Evolutionary conservation across 345 rosid species (phyloP).

Genomic region (Moricandia arvensis): DNA sequence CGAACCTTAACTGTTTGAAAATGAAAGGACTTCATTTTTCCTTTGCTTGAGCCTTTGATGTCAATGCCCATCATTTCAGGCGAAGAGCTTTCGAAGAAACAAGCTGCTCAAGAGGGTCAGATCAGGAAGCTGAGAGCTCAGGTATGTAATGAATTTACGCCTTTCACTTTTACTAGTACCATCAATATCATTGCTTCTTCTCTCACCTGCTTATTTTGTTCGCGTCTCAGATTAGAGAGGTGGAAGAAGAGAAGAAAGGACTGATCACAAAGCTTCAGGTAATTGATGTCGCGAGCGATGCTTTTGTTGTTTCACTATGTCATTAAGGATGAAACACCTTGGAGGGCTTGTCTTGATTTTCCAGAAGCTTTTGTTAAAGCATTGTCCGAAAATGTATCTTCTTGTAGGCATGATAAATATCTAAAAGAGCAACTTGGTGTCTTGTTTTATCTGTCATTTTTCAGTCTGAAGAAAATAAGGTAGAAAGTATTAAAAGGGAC

Average conservation of each 20-base stretch:
- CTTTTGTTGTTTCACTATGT: slow-evolving; percentile 1
- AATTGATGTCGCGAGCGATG: slow-evolving; percentile 32
- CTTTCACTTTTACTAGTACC: slow-evolving; percentile 13
- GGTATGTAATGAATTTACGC: slow-evolving; percentile 43
- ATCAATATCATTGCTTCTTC: slow-evolving; percentile 18
- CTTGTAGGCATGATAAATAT: slow-evolving; percentile 11
- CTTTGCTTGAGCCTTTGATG: slow-evolving; percentile 14
- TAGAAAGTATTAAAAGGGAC: slow-evolving; percentile 86
- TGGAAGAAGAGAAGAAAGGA: slow-evolving; percentile 98
- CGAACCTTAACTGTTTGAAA: neutral
- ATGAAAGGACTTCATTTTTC: neutral
- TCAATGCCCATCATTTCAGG: slow-evolving; percentile 49
- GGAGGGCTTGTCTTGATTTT: slow-evolving; percentile 14
- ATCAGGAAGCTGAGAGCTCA: slow-evolving; percentile 98
- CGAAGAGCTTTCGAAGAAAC: slow-evolving; percentile 98
- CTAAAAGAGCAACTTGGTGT: slow-evolving; percentile 5
- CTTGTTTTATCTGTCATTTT: slow-evolving; percentile 20
- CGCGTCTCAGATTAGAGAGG: slow-evolving; percentile 76
- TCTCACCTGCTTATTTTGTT: slow-evolving; percentile 29
- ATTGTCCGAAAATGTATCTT: slow-evolving; percentile 9
- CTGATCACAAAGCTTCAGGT: slow-evolving; percentile 94
- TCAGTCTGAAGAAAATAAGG: slow-evolving; percentile 96
- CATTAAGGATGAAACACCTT: slow-evolving; percentile 9
- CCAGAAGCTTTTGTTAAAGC: neutral
- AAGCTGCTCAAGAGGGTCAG: slow-evolving; percentile 91